phyloP scores from a whole-genome alignment of 164 flowering plant genomes.

The Taxillus chinensis region DNA sequence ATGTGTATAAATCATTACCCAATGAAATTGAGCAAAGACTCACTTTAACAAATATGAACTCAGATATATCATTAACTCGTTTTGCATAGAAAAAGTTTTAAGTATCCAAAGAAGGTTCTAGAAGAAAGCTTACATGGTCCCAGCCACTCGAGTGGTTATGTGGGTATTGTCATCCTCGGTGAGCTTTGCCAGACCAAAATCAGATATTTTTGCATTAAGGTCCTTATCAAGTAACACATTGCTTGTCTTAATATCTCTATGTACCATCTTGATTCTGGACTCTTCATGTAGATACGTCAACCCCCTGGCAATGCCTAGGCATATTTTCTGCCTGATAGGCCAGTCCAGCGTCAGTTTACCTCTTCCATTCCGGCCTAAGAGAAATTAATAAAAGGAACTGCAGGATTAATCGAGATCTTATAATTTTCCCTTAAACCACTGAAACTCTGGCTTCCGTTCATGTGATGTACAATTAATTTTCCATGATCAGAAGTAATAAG shows the following conservation, averaged over 20 bases:
- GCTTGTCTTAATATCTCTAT: conserved; percentile 62
- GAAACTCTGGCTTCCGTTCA: too few species aligned
- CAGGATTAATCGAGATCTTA: too few species aligned
- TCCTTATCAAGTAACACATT: conserved; percentile 65
- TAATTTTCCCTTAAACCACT: too few species aligned
- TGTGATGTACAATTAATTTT: too few species aligned
- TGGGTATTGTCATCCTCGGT: conserved; percentile 48
- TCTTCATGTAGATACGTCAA: conserved; percentile 64
- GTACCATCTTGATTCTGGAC: conserved; percentile 58
- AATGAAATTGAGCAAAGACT: too few species aligned
- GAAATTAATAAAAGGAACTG: neutral
- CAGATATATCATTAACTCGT: too few species aligned
- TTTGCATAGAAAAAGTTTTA: neutral
- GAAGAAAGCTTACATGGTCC: conserved; percentile 43
- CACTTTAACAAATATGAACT: too few species aligned
- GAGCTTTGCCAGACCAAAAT: conserved; percentile 70
- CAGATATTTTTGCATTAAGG: conserved; percentile 58
- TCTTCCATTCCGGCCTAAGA: conserved; percentile 22
- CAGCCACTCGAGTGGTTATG: conserved; percentile 61
- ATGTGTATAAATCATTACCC: too few species aligned
- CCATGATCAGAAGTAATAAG: neutral
- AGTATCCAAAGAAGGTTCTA: neutral
- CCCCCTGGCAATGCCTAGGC: conserved; percentile 59
- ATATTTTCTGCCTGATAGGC: conserved; percentile 54
- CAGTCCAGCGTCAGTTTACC: conserved; percentile 37